These are phyloP conservation scores for Filosporella fistucella DNA, from an alignment of 495 filamentous ascomycete genomes.

Conservation along the genomic window DNA sequence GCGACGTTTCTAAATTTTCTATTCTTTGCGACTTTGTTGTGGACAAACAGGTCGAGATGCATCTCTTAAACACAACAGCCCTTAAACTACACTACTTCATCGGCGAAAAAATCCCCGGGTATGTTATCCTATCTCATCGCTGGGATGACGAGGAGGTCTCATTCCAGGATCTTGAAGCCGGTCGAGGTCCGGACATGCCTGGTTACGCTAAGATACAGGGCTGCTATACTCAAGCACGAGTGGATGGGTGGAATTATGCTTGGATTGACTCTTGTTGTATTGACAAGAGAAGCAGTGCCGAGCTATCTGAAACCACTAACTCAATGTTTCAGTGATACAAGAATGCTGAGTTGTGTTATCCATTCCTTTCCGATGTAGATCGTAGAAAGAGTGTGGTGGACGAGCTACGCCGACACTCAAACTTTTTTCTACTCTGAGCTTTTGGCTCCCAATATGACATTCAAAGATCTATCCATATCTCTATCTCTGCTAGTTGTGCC, in stretches of 20 bases:
- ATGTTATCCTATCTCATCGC: neutral
- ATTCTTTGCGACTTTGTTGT: too few species aligned
- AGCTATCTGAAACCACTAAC: neutral
- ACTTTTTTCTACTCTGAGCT: too few species aligned
- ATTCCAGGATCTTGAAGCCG: neutral
- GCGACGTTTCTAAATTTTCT: too few species aligned
- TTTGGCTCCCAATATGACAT: too few species aligned
- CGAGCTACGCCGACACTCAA: too few species aligned
- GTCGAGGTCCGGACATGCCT: neutral
- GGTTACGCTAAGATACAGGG: slow-evolving; percentile 1
- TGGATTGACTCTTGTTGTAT: slow-evolving; percentile 5
- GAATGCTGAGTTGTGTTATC: slow-evolving; percentile 13
- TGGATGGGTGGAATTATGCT: slow-evolving; percentile 1
- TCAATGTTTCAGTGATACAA: slow-evolving; percentile 5
- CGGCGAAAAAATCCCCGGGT: neutral
- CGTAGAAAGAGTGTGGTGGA: too few species aligned
- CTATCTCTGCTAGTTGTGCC: too few species aligned
- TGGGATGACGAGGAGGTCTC: slow-evolving; percentile 1
- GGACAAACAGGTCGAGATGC: too few species aligned
- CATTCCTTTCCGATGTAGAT: slow-evolving; percentile 14
- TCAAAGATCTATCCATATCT: too few species aligned
- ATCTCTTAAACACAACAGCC: neutral
- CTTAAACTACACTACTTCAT: neutral
- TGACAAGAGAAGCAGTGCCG: slow-evolving; percentile 3
- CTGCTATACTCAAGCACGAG: neutral